A percentile compares a stretch with the other conserved stretches of the same genome.
Evolutionary conservation across 345 rosid genomes (phyloP).

Genomic region (Cochlearia excelsa): DNA sequence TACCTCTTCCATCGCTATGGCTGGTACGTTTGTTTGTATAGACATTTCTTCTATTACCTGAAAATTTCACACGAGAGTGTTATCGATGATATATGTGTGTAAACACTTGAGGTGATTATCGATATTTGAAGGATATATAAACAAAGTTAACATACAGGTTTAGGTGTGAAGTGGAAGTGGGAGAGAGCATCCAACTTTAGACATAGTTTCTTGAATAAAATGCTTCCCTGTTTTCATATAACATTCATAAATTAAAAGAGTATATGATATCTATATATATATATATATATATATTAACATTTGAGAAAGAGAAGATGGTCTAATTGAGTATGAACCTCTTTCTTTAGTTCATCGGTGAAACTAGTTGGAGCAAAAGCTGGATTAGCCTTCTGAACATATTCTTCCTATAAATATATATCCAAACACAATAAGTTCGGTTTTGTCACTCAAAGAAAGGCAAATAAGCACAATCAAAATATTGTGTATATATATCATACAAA

Average conservation of each 20-base stretch:
- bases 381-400: conserved; percentile 66
- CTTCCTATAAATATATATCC: conserved; percentile 56
- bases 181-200: conserved; percentile 96
- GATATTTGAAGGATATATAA: not conserved
- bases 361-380: conserved; percentile 65
- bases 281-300: too few species aligned
- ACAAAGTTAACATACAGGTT: conserved; percentile 60
- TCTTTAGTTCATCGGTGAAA: conserved; percentile 78
- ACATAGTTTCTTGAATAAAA: conserved; percentile 73
- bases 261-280: not conserved
- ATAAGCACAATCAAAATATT: not conserved
- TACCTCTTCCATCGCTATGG: conserved; percentile 99
- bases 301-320: not conserved
- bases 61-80: conserved; percentile 7
- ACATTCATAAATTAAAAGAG: conserved; percentile 11
- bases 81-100: not conserved
- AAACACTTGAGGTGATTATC: conserved; percentile 8
- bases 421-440: conserved; percentile 3
- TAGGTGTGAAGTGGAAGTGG: conserved; percentile 95
- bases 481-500: conserved; percentile 35
- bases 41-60: conserved; percentile 93
- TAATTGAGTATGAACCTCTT: conserved; percentile 53
- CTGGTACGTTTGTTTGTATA: conserved; percentile 82
- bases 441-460: not conserved
- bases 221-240: conserved; percentile 52